Evolutionary conservation across 805 yeast genomes (phyloP), one percentile per base, ranked within the genome.

Genomic region (Saturnispora zaruensis): DNA sequence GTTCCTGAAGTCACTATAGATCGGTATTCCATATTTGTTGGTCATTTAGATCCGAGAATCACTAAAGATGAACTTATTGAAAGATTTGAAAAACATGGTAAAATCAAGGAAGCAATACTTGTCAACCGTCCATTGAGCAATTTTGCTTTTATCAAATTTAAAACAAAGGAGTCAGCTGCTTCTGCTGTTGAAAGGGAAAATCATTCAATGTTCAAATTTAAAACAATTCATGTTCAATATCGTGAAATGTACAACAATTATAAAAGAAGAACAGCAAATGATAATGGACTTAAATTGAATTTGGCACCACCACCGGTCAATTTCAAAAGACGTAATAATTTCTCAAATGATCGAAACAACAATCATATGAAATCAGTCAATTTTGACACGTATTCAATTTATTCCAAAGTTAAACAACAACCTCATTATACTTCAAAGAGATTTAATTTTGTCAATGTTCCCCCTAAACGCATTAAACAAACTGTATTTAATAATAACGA

Each of bases 281-380:
- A 50, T n/a, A 55, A 52, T 48, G 62, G 61, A 40, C 60, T 61
- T 21, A 55, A 58, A 48, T 55, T 67, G 51, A 56, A 59, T 33
- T 70, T 85, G 50, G 95, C 95, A 0, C 95, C 95, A 7, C 91
- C 95, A 4, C 95, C 95, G 3, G 81, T 86, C 34, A 81, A 82
- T 59, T 72, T 82, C 53, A 75, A 75, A 42, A 64, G 70, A 52
- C 71, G 75, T 61, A 70, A 64, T 23, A 50, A 14, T 24, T 34
- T 13, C 7, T 21, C 40, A 16, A 20, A 34, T 13, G 37, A 50
- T 45, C 30, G 38, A 20, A 11, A 14, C 21, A 34, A 16, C 20
- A 32, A 28, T 20, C 38, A 21, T 8, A 37, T 44, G 45, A 47
- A 47, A 34, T 23, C 46, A 16, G 51, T 48, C 16, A 46, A 41